Evolutionary conservation across 768 basidiomycete species (phyloP).

Genomic region (Pilatotrama ljubarskyi): DNA sequence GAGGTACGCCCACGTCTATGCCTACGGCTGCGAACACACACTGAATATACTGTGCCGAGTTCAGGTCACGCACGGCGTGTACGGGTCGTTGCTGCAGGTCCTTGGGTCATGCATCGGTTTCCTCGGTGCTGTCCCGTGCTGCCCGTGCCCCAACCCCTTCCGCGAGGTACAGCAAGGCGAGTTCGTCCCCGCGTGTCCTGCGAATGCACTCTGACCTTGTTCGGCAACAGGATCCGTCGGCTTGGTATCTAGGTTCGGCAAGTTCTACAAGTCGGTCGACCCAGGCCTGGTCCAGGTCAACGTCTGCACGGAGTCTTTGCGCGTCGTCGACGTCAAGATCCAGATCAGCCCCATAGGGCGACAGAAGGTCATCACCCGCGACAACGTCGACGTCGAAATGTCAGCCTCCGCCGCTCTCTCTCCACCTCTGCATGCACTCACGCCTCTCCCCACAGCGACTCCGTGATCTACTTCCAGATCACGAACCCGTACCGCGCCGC

Average conservation of each 20-base stretch:
- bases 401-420: constrained; percentile 37
- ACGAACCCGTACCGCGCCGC: constrained; percentile 90
- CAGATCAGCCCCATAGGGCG: constrained; percentile 88
- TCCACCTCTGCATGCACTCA: constrained; percentile 13
- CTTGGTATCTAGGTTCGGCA: constrained; percentile 88
- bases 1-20: constrained; percentile 46
- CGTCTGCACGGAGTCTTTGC: constrained; percentile 88
- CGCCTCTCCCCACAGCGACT: constrained; percentile 55
- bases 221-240: constrained; percentile 74
- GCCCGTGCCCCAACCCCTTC: constrained; percentile 85
- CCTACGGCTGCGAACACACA: neutral
- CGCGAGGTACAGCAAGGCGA: constrained; percentile 80
- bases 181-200: constrained; percentile 8
- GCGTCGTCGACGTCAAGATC: constrained; percentile 92
- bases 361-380: constrained; percentile 90
- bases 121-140: constrained; percentile 78
- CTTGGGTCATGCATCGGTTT: constrained; percentile 70
- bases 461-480: constrained; percentile 92
- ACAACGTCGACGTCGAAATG: constrained; percentile 96
- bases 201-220: constrained; percentile 19
- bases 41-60: neutral
- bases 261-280: constrained; percentile 96
- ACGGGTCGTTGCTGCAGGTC: constrained; percentile 76
- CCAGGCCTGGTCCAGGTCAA: constrained; percentile 92
- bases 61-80: constrained; percentile 79